These are phyloP conservation scores for Trichocladium uniseriatum DNA, from an alignment of 495 filamentous ascomycete species.

Conservation along the genomic window DNA sequence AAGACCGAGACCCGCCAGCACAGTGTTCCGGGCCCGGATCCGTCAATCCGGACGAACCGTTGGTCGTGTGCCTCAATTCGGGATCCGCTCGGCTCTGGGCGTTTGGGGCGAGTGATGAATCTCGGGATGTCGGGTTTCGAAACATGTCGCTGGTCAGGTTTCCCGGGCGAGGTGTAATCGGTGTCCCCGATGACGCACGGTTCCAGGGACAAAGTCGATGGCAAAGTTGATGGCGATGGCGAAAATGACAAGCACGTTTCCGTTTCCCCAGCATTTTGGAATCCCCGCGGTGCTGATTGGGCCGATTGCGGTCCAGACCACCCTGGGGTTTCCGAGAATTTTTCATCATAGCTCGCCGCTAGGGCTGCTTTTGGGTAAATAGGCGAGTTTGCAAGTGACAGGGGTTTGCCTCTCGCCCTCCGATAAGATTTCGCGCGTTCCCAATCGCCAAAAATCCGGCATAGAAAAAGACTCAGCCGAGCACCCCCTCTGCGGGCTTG, in stretches of 20 bases:
- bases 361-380: neutral
- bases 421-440: slow-evolving; percentile 16
- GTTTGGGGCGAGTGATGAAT: too few relatives aligned
- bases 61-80: too few relatives aligned
- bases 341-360: slow-evolving; percentile 7
- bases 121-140: too few relatives aligned
- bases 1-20: too few relatives aligned
- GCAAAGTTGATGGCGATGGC: slow-evolving; percentile 1
- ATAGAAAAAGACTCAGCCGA: slow-evolving; percentile 10
- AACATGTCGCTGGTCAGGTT: neutral
- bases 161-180: neutral
- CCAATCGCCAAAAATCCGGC: slow-evolving; percentile 4
- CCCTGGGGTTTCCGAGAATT: slow-evolving; percentile 6
- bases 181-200: slow-evolving; percentile 2
- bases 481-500: neutral
- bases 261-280: neutral
- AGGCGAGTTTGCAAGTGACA: neutral
- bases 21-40: too few relatives aligned
- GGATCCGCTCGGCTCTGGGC: too few relatives aligned
- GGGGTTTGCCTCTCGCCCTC: slow-evolving; percentile 3
- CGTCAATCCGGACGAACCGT: too few relatives aligned
- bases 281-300: neutral
- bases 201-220: neutral
- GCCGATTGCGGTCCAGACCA: neutral
- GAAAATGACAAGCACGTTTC: neutral